Conservation (phyloP, 768 basidiomycete species). For the Boletus edulis region DNA sequence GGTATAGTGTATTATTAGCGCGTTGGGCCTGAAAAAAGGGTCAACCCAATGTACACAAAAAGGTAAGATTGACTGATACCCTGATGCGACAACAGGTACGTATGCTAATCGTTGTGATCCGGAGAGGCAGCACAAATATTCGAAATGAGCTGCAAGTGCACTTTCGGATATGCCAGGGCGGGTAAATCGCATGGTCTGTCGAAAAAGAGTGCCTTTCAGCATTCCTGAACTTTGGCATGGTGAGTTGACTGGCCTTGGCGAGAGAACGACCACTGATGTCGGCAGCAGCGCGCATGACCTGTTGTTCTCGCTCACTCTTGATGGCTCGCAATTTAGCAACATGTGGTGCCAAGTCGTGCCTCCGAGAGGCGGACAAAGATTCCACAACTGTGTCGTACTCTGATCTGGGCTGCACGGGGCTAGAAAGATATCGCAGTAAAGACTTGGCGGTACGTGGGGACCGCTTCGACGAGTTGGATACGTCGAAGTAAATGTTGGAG, state of each 20-base stretch:
- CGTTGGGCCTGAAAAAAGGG: slow-evolving; percentile 60
- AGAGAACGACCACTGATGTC: slow-evolving; percentile 86
- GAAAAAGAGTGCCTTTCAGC: background rate
- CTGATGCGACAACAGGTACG: slow-evolving; percentile 95
- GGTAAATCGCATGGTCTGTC: slow-evolving; percentile 81
- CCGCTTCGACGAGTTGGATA: slow-evolving; percentile 40
- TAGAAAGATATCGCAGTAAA: slow-evolving; percentile 51
- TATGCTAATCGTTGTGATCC: slow-evolving; percentile 92
- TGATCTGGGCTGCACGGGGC: slow-evolving; percentile 21
- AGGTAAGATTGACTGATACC: slow-evolving; percentile 42
- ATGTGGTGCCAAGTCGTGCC: slow-evolving; percentile 58
- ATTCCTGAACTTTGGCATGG: background rate
- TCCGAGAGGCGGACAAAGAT: slow-evolving; percentile 45
- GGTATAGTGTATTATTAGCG: slow-evolving; percentile 92
- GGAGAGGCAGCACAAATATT: slow-evolving; percentile 75
- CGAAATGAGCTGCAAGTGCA: slow-evolving; percentile 77
- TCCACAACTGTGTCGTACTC: slow-evolving; percentile 61
- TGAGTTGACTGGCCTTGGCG: slow-evolving; percentile 57
- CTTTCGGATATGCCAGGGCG: slow-evolving; percentile 55
- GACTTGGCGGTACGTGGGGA: slow-evolving; percentile 46
- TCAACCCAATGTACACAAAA: background rate
- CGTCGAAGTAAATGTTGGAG: slow-evolving; percentile 53
- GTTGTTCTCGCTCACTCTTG: slow-evolving; percentile 78
- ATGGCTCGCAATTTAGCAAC: slow-evolving; percentile 70
- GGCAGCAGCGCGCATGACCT: slow-evolving; percentile 79